Evolutionary conservation across 106 monocot species (phyloP).

Genomic region (Narthecium ossifragum): DNA sequence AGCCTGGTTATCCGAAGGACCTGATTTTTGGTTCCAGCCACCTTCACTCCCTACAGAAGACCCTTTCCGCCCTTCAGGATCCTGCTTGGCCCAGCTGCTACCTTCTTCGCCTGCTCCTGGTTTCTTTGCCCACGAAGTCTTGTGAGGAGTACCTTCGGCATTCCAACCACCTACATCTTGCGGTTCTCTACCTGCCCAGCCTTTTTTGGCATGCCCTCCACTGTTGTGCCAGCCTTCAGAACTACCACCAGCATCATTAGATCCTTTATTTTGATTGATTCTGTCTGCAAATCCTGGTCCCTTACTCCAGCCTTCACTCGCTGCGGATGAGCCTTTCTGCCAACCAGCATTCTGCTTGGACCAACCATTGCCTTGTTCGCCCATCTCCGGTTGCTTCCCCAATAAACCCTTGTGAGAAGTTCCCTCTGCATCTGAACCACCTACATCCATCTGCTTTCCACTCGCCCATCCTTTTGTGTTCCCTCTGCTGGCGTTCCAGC

Average conservation of each 20-base stretch:
- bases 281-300: neutral
- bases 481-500: too few relatives aligned
- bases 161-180: neutral
- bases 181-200: neutral
- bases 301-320: neutral
- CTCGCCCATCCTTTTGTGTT: too few relatives aligned
- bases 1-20: too few relatives aligned
- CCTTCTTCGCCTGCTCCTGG: neutral
- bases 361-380: too few relatives aligned
- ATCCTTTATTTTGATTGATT: neutral
- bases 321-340: neutral
- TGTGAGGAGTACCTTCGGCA: neutral
- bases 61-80: neutral
- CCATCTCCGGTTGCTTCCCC: too few relatives aligned
- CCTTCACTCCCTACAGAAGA: too few relatives aligned
- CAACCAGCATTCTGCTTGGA: neutral
- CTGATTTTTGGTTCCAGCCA: too few relatives aligned
- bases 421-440: neutral
- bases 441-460: too few relatives aligned
- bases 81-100: conserved; percentile 1
- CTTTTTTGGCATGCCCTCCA: neutral
- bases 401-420: neutral
- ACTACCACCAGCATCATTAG: neutral
- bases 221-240: neutral
- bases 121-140: too few relatives aligned